Percentiles rank a stretch among this genome's conserved stretches.
Conservation (phyloP, 2,329 filamentous ascomycete genomes). For the Zopfia rhizophila region DNA sequence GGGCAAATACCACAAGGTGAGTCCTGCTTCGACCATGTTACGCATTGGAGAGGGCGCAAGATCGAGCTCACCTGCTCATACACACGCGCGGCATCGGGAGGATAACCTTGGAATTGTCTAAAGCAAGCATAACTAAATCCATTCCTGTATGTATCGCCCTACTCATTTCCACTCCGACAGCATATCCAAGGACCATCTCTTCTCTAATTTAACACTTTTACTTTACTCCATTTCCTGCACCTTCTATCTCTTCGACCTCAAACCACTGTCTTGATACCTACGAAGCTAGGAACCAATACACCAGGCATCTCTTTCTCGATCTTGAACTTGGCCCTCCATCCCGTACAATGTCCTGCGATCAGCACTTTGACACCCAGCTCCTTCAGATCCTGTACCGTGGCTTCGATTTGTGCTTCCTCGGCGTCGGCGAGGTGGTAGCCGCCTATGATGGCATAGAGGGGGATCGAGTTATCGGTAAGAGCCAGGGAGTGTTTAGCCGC, state of each 20-base stretch:
- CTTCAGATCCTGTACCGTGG: constrained; percentile 61
- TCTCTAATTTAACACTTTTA: no score
- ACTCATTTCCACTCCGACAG: no score
- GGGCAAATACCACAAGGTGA: no score
- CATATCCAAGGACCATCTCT: no score
- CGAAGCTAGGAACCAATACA: constrained; percentile 61
- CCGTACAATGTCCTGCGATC: constrained; percentile 66
- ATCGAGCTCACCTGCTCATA: no score
- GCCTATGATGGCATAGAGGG: constrained; percentile 63
- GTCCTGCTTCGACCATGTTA: no score
- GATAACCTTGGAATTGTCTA: no score
- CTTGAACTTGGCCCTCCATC: constrained; percentile 65
- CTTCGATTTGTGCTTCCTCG: constrained; percentile 55
- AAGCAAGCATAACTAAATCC: no score
- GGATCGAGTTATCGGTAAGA: constrained; percentile 47
- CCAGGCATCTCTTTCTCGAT: constrained; percentile 64
- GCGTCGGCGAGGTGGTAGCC: constrained; percentile 65
- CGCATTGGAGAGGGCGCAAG: no score
- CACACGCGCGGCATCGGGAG: no score
- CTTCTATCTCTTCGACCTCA: no score
- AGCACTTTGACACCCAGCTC: constrained; percentile 59
- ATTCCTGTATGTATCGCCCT: no score
- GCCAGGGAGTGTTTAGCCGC: constrained; percentile 58
- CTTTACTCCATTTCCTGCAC: not conserved
- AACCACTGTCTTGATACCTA: constrained; percentile 57